Conservation (phyloP, 495 filamentous ascomycete genomes). For the Xylaria intraflava region DNA sequence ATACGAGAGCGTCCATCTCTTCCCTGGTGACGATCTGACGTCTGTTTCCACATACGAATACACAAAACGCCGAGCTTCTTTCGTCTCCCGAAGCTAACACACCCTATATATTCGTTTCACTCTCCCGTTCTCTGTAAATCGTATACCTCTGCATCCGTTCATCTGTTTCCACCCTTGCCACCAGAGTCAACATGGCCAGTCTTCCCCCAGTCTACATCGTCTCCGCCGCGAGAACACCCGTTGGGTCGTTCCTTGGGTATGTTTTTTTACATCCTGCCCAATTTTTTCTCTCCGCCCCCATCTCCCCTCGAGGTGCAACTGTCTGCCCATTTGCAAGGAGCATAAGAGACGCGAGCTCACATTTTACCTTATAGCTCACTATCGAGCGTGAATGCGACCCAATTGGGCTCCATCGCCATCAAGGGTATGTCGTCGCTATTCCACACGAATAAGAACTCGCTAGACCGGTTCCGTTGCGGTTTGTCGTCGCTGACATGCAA, state of each 20-base stretch:
- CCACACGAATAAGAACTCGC: constrained; percentile 3
- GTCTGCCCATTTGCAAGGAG: too few species aligned
- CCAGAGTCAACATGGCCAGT: constrained; percentile 41
- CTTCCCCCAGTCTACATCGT: constrained; percentile 92
- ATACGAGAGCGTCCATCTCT: too few species aligned
- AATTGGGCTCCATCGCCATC: constrained; percentile 87
- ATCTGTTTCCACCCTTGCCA: not conserved
- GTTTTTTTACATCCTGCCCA: constrained; percentile 12
- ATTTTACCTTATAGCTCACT: constrained; percentile 50
- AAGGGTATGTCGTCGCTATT: constrained; percentile 55
- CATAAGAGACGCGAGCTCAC: constrained; percentile 13
- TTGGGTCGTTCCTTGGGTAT: constrained; percentile 90
- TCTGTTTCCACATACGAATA: too few species aligned
- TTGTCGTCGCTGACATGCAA: constrained; percentile 13
- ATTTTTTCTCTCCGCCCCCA: constrained; percentile 7
- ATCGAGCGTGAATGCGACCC: constrained; percentile 73
- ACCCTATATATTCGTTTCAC: too few species aligned
- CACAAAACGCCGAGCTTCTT: too few species aligned
- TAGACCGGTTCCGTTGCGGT: not conserved
- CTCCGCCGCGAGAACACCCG: constrained; percentile 79
- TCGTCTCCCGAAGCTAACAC: too few species aligned
- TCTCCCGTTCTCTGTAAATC: not conserved
- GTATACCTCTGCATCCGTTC: not conserved
- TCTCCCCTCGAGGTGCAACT: not conserved
- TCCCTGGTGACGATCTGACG: too few species aligned